These are phyloP conservation scores for Fusarium beomiforme DNA, from an alignment of 2,329 filamentous ascomycete species.

Conservation along the genomic window DNA sequence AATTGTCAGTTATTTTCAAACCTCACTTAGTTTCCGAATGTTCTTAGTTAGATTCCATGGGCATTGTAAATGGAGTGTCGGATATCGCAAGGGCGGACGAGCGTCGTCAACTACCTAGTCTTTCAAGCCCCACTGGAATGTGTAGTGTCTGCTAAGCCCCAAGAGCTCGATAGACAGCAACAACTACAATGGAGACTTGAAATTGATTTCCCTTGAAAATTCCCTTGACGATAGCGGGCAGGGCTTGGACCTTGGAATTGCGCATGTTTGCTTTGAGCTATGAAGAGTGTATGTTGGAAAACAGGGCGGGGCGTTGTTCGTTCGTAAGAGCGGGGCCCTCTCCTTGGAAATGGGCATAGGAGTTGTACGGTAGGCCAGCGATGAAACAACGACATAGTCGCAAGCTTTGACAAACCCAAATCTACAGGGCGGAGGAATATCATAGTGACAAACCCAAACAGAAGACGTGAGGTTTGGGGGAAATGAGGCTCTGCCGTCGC, in stretches of 20 bases:
- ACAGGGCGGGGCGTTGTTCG: neutral
- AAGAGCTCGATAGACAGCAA: neutral
- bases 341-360: neutral
- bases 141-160: constrained; percentile 7
- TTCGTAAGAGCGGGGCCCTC: neutral
- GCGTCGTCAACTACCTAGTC: neutral
- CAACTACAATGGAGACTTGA: neutral
- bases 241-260: neutral
- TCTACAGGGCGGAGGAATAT: neutral
- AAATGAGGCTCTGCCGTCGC: constrained; percentile 6
- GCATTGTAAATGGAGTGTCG: neutral
- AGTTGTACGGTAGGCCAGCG: neutral
- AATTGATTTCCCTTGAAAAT: neutral
- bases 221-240: neutral
- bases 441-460: neutral
- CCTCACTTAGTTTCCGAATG: neutral
- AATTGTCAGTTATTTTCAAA: neutral
- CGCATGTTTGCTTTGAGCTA: neutral
- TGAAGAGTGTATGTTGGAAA: neutral
- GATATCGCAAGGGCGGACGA: neutral
- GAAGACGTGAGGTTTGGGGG: neutral
- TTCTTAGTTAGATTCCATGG: neutral
- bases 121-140: constrained; percentile 12
- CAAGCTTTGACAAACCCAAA: neutral
- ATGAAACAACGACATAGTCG: neutral